Percentiles rank a stretch among this genome's conserved stretches.
Evolutionary conservation across 164 flowering plant genomes (phyloP).

Genomic region (Cinnamomum micranthum): DNA sequence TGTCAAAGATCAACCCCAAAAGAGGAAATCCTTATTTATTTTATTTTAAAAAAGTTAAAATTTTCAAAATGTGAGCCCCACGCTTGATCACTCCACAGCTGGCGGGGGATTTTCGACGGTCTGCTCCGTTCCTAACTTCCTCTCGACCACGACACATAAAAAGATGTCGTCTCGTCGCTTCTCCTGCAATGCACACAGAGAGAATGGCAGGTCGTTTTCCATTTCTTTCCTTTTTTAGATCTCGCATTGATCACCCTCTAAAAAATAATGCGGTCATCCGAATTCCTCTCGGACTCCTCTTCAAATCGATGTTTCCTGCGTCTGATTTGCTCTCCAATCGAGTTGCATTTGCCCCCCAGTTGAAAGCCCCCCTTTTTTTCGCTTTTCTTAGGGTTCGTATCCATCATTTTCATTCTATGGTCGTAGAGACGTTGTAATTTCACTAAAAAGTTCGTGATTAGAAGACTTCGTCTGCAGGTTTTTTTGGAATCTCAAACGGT

Average conservation of each 20-base stretch:
- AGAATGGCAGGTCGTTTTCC: slow-evolving; percentile 17
- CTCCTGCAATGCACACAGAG: not conserved
- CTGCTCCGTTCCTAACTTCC: too few species aligned
- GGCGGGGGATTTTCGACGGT: too few species aligned
- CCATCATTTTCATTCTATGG: not conserved
- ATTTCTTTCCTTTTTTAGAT: slow-evolving; percentile 13
- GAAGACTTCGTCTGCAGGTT: not conserved
- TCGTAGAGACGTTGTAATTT: not conserved
- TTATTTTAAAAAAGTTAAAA: too few species aligned
- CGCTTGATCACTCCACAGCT: too few species aligned
- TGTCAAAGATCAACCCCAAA: too few species aligned
- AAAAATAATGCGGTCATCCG: slow-evolving; percentile 13
- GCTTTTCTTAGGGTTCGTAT: not conserved
- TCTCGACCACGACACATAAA: too few species aligned
- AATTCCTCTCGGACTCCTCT: not conserved
- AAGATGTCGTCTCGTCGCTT: too few species aligned
- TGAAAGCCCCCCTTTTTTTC: not conserved
- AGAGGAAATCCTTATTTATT: too few species aligned
- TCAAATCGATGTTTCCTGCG: not conserved
- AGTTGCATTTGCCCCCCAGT: not conserved
- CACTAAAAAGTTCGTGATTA: not conserved
- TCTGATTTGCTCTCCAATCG: not conserved
- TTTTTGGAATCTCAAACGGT: not conserved
- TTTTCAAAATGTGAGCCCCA: too few species aligned
- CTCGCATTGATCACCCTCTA: slow-evolving; percentile 3